Conservation (phyloP, 2,329 filamentous ascomycete species). For the Capronia coronata region DNA sequence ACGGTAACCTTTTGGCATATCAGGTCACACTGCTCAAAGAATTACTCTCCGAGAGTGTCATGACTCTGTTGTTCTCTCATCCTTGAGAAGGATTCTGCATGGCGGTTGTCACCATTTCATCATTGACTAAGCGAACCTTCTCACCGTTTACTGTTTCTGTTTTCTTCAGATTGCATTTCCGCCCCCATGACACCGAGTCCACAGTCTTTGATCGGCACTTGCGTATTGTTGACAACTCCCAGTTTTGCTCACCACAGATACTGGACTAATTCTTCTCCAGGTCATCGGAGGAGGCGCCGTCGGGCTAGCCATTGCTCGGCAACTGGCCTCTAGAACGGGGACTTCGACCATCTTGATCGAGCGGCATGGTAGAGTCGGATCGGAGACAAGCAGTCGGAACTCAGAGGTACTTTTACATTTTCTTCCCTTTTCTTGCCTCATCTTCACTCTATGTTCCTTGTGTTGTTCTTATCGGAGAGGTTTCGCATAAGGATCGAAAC, state of each 20-base stretch:
- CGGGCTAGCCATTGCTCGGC: constrained; percentile 70
- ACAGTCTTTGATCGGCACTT: too few relatives aligned
- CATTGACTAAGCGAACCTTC: too few relatives aligned
- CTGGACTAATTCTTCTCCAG: constrained; percentile 30
- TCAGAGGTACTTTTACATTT: constrained; percentile 55
- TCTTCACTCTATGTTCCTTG: not conserved
- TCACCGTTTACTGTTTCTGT: not conserved
- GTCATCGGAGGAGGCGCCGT: constrained; percentile 67
- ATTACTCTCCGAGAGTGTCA: too few relatives aligned
- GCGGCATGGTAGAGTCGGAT: constrained; percentile 67
- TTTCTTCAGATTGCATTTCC: not conserved
- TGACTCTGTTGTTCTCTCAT: too few relatives aligned
- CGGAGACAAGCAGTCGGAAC: constrained; percentile 83
- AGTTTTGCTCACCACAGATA: too few relatives aligned
- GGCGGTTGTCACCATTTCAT: too few relatives aligned
- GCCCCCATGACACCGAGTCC: too few relatives aligned
- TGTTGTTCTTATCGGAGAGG: not conserved
- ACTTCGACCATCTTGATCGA: constrained; percentile 72
- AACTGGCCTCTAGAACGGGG: constrained; percentile 56
- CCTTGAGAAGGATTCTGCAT: too few relatives aligned
- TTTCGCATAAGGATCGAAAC: too few relatives aligned
- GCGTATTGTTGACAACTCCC: too few relatives aligned
- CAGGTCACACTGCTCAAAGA: too few relatives aligned
- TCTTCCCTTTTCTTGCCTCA: not conserved
- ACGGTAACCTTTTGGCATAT: too few relatives aligned